Evolutionary conservation across 768 basidiomycete species (phyloP).

Genomic region (Boletus speciosus): DNA sequence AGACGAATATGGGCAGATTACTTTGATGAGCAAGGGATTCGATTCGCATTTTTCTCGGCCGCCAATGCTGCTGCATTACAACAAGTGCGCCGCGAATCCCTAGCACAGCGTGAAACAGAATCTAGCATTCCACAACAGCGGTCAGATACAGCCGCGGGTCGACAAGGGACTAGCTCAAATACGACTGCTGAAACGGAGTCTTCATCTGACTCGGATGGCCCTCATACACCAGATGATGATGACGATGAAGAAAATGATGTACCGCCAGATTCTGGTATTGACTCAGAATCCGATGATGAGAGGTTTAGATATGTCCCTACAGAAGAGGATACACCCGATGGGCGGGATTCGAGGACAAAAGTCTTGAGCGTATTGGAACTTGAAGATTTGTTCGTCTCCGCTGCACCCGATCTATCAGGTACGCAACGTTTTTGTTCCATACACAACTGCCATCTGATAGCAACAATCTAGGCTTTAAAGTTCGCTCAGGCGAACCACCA

Average conservation of each 20-base stretch:
- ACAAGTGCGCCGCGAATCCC: conserved; percentile 57
- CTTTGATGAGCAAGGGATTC: conserved; percentile 70
- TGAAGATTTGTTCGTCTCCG: conserved; percentile 72
- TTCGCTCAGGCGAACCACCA: conserved; percentile 52
- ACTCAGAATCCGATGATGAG: conserved; percentile 34
- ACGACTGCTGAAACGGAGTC: conserved; percentile 18
- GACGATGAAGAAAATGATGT: conserved; percentile 30
- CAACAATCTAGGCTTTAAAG: conserved; percentile 53
- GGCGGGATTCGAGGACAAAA: conserved; percentile 61
- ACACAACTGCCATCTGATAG: background rate
- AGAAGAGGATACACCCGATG: conserved; percentile 51
- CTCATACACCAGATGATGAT: conserved; percentile 25
- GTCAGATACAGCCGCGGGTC: background rate
- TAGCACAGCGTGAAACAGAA: conserved; percentile 24
- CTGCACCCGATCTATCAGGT: conserved; percentile 73
- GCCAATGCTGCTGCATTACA: conserved; percentile 84
- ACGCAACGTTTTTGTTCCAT: conserved; percentile 23
- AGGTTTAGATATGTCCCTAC: conserved; percentile 48
- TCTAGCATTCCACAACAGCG: conserved; percentile 5
- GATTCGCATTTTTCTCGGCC: conserved; percentile 93
- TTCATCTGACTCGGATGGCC: conserved; percentile 32
- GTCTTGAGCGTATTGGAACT: conserved; percentile 85
- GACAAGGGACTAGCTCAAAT: background rate
- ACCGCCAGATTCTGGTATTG: conserved; percentile 25
- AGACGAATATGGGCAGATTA: conserved; percentile 91